Percentiles rank a stretch among this genome's conserved stretches.
phyloP scores from a whole-genome alignment of 1,284 basidiomycete genomes.

The Cryptococcus neoformans region DNA sequence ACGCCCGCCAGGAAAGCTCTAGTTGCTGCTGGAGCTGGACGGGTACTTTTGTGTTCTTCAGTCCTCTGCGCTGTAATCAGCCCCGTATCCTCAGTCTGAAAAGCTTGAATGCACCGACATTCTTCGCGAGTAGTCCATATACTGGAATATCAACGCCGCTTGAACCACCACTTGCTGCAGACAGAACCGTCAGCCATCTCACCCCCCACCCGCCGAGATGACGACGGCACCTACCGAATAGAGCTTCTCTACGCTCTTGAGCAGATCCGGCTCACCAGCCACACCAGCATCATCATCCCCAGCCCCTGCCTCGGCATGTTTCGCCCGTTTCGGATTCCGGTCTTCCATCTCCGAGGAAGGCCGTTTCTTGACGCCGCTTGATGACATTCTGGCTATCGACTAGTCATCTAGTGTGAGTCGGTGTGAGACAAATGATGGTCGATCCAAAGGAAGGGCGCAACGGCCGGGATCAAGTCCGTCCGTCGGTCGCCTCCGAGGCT shows the following conservation, averaged over 20 bases:
- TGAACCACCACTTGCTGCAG: constrained; percentile 25
- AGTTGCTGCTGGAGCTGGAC: constrained; percentile 24
- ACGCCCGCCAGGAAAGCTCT: constrained; percentile 28
- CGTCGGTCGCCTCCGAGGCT: too few relatives aligned
- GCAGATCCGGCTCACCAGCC: constrained; percentile 1
- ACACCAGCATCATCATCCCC: not conserved
- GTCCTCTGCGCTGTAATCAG: constrained; percentile 1
- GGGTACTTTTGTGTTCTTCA: constrained; percentile 13
- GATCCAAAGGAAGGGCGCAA: too few relatives aligned
- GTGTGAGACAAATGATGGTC: too few relatives aligned
- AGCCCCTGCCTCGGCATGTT: not conserved
- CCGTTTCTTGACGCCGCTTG: too few relatives aligned
- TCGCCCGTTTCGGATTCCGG: constrained; percentile 7
- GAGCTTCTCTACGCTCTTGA: constrained; percentile 11
- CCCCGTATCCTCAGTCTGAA: not conserved
- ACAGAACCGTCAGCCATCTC: not conserved
- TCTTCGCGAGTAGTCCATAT: constrained; percentile 23
- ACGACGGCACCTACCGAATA: constrained; percentile 8
- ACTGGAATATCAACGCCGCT: constrained; percentile 30
- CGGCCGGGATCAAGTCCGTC: too few relatives aligned
- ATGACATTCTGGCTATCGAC: too few relatives aligned
- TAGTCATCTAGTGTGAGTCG: too few relatives aligned
- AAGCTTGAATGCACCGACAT: constrained; percentile 15
- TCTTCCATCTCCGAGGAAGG: not conserved
- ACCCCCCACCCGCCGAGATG: not conserved